Conservation (phyloP, 2,329 filamentous ascomycete species). For the Fusarium concolor region DNA sequence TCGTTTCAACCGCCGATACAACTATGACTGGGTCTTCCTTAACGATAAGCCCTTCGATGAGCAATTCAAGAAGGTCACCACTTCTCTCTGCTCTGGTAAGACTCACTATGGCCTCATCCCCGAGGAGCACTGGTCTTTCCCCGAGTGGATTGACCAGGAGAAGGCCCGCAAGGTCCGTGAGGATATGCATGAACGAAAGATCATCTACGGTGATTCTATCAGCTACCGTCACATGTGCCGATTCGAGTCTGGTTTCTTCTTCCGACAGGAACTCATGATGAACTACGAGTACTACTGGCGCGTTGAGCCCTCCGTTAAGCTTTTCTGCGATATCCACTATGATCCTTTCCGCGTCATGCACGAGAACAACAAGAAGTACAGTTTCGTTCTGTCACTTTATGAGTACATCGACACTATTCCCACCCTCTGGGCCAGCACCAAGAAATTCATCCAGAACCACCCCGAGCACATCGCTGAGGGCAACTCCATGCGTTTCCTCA, state of each 20-base stretch:
- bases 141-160: slow-evolving; percentile 93
- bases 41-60: slow-evolving; percentile 96
- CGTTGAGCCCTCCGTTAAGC: slow-evolving; percentile 95
- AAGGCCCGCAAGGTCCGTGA: slow-evolving; percentile 90
- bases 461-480: slow-evolving; percentile 87
- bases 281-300: slow-evolving; percentile 99
- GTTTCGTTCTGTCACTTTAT: slow-evolving; percentile 93
- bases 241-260: slow-evolving; percentile 99
- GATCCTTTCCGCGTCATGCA: slow-evolving; percentile 98
- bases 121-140: slow-evolving; percentile 96
- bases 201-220: slow-evolving; percentile 97
- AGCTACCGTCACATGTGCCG: slow-evolving; percentile 99
- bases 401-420: slow-evolving; percentile 97
- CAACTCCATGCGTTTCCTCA: slow-evolving; percentile 92
- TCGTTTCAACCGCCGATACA: slow-evolving; percentile 95
- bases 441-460: slow-evolving; percentile 91
- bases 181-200: slow-evolving; percentile 93
- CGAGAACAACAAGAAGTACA: slow-evolving; percentile 98
- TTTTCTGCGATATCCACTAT: slow-evolving; percentile 95
- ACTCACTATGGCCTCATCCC: slow-evolving; percentile 92
- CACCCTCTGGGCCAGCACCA: slow-evolving; percentile 93
- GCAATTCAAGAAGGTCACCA: slow-evolving; percentile 92
- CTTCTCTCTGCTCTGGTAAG: slow-evolving; percentile 89
- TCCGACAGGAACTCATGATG: slow-evolving; percentile 90
- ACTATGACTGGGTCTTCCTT: slow-evolving; percentile 99